Evolutionary conservation across 2,329 filamentous ascomycete species (phyloP).

Genomic region (Exophiala mesophila): DNA sequence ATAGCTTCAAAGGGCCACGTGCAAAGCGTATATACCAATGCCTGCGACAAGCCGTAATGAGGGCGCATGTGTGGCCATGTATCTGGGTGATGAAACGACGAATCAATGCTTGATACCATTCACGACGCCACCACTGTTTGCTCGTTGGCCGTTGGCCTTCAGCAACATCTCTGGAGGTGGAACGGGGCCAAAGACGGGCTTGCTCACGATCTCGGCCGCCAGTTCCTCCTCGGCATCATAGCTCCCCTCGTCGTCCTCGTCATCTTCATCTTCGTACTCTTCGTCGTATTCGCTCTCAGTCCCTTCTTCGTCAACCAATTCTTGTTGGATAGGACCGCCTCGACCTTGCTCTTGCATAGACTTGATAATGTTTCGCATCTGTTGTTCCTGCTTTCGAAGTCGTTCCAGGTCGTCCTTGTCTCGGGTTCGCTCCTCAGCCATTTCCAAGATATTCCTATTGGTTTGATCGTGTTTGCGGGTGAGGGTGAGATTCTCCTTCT

Average conservation of each 20-base stretch:
- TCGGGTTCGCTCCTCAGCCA: slow-evolving; percentile 87
- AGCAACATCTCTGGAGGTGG: slow-evolving; percentile 47
- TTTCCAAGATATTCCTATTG: slow-evolving; percentile 90
- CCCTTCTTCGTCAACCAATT: slow-evolving; percentile 51
- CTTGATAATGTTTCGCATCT: slow-evolving; percentile 89
- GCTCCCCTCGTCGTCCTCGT: slow-evolving; percentile 55
- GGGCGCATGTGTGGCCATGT: no score
- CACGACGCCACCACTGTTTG: slow-evolving; percentile 29
- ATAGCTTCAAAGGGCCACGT: no score
- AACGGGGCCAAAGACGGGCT: slow-evolving; percentile 45
- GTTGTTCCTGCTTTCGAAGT: slow-evolving; percentile 78
- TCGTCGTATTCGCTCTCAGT: slow-evolving; percentile 50
- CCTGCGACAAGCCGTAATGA: no score
- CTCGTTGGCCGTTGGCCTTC: slow-evolving; percentile 42
- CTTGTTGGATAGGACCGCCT: slow-evolving; percentile 55
- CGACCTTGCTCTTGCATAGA: slow-evolving; percentile 94
- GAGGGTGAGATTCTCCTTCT: slow-evolving; percentile 89
- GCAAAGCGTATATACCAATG: no score
- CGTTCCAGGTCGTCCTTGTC: slow-evolving; percentile 72
- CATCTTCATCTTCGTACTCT: slow-evolving; percentile 55
- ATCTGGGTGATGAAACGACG: no score
- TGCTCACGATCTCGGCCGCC: slow-evolving; percentile 35
- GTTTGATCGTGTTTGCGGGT: slow-evolving; percentile 91
- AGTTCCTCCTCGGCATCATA: slow-evolving; percentile 54
- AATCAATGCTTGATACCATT: slow-evolving; percentile 38